Evolutionary conservation across 2,329 filamentous ascomycete genomes (phyloP), one percentile per base, ranked within the genome.

Genomic region (Pseudonectria buxi): DNA sequence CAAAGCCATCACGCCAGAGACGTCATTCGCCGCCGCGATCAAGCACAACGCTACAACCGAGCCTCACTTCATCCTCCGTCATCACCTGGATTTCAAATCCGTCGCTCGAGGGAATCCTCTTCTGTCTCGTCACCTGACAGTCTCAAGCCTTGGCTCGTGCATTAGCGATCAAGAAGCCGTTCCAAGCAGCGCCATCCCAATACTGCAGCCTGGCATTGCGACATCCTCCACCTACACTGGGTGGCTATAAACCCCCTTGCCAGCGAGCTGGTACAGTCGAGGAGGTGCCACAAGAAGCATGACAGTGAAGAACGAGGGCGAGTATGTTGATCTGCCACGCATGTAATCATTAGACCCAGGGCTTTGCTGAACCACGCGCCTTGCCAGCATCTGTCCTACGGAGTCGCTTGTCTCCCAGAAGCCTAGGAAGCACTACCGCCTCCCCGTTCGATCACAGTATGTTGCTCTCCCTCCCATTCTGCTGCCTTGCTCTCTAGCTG

Each of bases 371-470:
- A 24, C 15, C 30, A 37, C 45, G 24, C 33, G 30, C 27, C 28
- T 28, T n/a, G 12, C 33, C 41, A 86, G 81, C 55, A 72, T 74
- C 58, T 73, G 75, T 62, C 74, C 78, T 39, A 84, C 81, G 44
- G 77, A 85, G 46, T 65, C 68, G 51, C 67, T 86, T 43, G 71
- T 86, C 44, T 71, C 76, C 35, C 65, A 68, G 39, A 67, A 63
- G 32, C 72, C 73, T 43, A 75, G 78, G 53, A 81, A 74, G 47
- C 83, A 83, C 57, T 87, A 82, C 56, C 76, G 76, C 30, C 72
- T 80, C 43, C 71, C 69, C 29, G 80, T 87, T 49, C 72, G 73
- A 33, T 78, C 78, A 32, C 74, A 76, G 78, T 84, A 64, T 47
- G 75, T 63, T 29, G 33, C 57, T 56, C 39, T 63, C 11, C 27